These are phyloP conservation scores for Rhizophagus clarus DNA, from an alignment of 192 early-diverging fungal genomes.

Conservation along the genomic window DNA sequence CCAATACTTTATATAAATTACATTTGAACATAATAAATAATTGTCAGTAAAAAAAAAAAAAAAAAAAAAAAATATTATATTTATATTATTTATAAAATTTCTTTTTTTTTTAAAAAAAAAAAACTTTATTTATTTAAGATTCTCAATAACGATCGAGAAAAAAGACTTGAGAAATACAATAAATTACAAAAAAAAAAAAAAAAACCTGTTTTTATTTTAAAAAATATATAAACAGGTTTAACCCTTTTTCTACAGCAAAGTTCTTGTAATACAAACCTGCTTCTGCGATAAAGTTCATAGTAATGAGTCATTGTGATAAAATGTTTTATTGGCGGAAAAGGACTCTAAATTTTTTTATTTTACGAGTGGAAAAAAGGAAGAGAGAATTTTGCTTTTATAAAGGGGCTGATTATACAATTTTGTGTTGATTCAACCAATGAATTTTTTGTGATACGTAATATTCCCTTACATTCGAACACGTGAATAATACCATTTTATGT, in stretches of 20 bases:
- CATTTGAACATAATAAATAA: background rate
- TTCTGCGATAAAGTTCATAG: constrained; percentile 74
- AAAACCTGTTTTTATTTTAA: background rate
- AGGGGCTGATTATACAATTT: background rate
- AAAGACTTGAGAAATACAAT: background rate
- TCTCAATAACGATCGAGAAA: background rate
- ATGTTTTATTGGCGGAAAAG: background rate
- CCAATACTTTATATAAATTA: constrained; percentile 63
- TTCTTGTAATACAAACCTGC: constrained; percentile 45
- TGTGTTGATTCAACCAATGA: too few relatives aligned
- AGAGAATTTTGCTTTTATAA: background rate
- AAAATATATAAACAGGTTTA: background rate
- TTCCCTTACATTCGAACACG: too few relatives aligned
- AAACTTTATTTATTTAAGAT: too few relatives aligned
- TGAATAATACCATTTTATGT: too few relatives aligned
- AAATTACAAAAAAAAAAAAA: constrained; percentile 11
- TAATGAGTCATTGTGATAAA: constrained; percentile 50
- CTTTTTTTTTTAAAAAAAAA: background rate
- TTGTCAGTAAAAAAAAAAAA: background rate
- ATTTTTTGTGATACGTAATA: too few relatives aligned
- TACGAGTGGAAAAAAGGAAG: background rate
- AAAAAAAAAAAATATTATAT: background rate
- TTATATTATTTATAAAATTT: background rate
- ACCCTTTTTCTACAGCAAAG: background rate
- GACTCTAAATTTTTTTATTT: background rate